Base-by-base conservation (phyloP, 2,329 filamentous ascomycete species). In the Macroventuria anomochaeta region DNA sequence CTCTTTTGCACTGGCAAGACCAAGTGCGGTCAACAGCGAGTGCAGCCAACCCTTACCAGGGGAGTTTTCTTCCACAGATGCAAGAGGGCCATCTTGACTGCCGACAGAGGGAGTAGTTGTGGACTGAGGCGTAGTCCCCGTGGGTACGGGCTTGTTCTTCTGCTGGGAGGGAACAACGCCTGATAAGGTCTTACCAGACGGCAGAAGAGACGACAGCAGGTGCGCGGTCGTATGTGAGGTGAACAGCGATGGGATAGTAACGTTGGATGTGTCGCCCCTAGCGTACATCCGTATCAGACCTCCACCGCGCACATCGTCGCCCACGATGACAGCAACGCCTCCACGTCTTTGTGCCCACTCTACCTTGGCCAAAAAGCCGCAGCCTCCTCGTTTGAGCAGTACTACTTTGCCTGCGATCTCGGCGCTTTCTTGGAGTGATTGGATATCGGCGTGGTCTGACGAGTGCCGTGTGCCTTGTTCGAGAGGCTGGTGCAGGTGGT, bases 231-330 rank as follows among this genome's bases (percentile, higher is more conserved):
- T 97, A 64, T 95, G 87, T 0, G 93, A 96, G 0, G 95, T 97
- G 75, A 99, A 99, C 8, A 97, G 82, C 0, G 95, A 91, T 1
- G 95, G 93, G 47, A 99, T 97, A 0, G 91, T 91, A 61, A 97
- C 85, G 68, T 97, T 96, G 28, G 93, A 96, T 3, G 93, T 96
- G 70, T 97, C 93, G 31, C 93, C 95, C 67, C 90, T 87, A n/a
- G 95, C 95, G 74, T 96, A 97, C 95, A 99, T 99, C 65, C 96
- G 95, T 43, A 97, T 90, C 57, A 99, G 79, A 29, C 89, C 89
- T 3, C 92, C 93, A 37, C 93, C 93, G 57, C 90, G 89, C 53
- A 90, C 88, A 73, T 97, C 90, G 73, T 99, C 95, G 21, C 95
- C 95, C 3, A 99, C 93, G 61, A 99, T 96, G 55, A 99, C 80